These are phyloP conservation scores for Chaetomium cochliodes DNA, from an alignment of 495 filamentous ascomycete genomes.

Conservation along the genomic window DNA sequence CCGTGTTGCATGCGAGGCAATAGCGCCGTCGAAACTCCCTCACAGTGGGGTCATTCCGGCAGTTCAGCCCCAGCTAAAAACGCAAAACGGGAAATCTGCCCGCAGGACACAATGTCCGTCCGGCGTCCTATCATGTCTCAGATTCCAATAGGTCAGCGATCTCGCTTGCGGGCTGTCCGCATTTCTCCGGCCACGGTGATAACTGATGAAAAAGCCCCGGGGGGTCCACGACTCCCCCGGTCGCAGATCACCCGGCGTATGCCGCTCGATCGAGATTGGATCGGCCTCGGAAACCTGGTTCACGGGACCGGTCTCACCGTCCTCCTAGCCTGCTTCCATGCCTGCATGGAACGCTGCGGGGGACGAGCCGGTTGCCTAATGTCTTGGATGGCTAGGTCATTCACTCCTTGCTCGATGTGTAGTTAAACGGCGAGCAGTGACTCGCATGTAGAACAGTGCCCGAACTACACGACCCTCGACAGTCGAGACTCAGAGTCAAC, in stretches of 20 bases:
- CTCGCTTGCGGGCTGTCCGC: neutral
- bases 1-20: neutral
- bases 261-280: slow-evolving; percentile 36
- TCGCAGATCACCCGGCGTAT: slow-evolving; percentile 26
- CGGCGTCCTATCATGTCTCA: slow-evolving; percentile 5
- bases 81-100: neutral
- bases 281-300: slow-evolving; percentile 29
- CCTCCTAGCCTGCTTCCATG: neutral
- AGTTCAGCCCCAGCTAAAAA: neutral
- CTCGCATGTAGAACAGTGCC: neutral
- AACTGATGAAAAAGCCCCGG: neutral
- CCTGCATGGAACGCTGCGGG: neutral
- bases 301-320: slow-evolving; percentile 25
- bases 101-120: too few species aligned
- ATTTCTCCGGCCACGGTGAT: neutral
- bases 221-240: neutral
- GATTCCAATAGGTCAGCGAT: neutral
- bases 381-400: neutral
- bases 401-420: neutral
- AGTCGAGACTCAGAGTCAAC: too few species aligned
- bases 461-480: neutral
- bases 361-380: neutral
- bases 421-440: neutral
- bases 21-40: neutral
- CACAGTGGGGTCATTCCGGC: neutral